These are phyloP conservation scores for Curvularia sp. DNA, from an alignment of 2,329 filamentous ascomycete species.

Conservation along the genomic window DNA sequence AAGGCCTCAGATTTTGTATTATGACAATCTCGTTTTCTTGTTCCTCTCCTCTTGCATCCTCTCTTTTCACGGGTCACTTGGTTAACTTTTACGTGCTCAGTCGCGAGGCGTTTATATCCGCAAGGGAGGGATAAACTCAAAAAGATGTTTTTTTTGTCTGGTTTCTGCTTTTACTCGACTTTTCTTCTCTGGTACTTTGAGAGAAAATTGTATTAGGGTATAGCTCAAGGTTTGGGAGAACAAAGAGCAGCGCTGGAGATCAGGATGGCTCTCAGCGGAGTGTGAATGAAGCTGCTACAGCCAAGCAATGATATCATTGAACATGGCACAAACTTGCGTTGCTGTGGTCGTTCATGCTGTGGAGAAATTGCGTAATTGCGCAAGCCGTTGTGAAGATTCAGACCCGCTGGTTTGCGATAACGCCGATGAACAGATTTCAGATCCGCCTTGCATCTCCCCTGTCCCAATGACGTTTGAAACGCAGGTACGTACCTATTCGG, in stretches of 20 bases:
- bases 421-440: background rate
- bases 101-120: constrained; percentile 36
- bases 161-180: constrained; percentile 23
- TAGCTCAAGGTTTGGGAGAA: constrained; percentile 12
- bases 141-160: constrained; percentile 27
- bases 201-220: constrained; percentile 27
- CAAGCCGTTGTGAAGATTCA: background rate
- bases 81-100: constrained; percentile 29
- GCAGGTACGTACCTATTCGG: constrained; percentile 18
- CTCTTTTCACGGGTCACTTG: constrained; percentile 36
- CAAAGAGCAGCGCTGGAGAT: constrained; percentile 15
- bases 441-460: background rate
- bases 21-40: constrained; percentile 39
- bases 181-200: constrained; percentile 17
- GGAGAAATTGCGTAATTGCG: background rate
- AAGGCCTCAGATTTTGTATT: constrained; percentile 42
- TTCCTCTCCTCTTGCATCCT: constrained; percentile 43
- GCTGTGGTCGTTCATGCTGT: background rate
- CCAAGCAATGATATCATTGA: constrained; percentile 22
- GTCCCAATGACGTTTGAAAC: background rate
- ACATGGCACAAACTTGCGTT: constrained; percentile 9
- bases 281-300: constrained; percentile 17
- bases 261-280: constrained; percentile 15
- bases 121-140: constrained; percentile 35
- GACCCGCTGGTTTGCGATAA: background rate